Evolutionary conservation across 2,329 filamentous ascomycete genomes (phyloP), one percentile per base, ranked within the genome.

Genomic region (Bisporella sp.): DNA sequence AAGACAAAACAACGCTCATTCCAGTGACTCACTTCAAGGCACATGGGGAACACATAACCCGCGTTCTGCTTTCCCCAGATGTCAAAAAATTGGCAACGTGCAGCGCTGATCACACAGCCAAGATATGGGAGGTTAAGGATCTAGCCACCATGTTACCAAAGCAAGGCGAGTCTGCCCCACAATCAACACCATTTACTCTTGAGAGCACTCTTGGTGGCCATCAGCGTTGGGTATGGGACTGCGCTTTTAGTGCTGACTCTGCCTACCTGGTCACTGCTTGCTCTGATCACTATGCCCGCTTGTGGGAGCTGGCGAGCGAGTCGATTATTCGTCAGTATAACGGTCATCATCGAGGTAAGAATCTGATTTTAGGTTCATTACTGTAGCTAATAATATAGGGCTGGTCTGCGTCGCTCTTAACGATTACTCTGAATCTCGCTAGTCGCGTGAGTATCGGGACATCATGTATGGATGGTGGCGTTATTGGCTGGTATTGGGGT

Each of bases 111-210:
- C 85, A 88, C 66, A 88, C 92, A 0, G 90, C 91, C 54, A 92
- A 95, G 68, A 96, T 99, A 61, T 99, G 93, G 93, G 88, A 90
- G 61, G 86, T 96, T 43, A 73, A 73, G 56, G 87, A 95, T 63
- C 76, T 84, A n/a, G 78, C 82, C 30, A 70, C 72, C 41, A 73
- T 72, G 58, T 51, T 60, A 30, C 62, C 61, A 1, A 48, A 52
- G n/a, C 57, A 58, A 32, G 61, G 59, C 35, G 56, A 64, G 43
- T 45, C 54, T 5, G 46, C 55, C 31, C 62, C 77, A 60, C 65
- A 58, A 58, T 67, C 64, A 66, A 62, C 66, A 66, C 79, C 66
- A 52, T 87, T 82, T 56, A 82, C 79, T 48, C 72, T 87, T 2
- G 83, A 87, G 66, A 84, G 82, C 12, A 85, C 83, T 5, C 73